A percentile compares a stretch with the other conserved stretches of the same genome.
Evolutionary conservation across 805 yeast species (phyloP).

Genomic region (Kockiozyma suomiensis): DNA sequence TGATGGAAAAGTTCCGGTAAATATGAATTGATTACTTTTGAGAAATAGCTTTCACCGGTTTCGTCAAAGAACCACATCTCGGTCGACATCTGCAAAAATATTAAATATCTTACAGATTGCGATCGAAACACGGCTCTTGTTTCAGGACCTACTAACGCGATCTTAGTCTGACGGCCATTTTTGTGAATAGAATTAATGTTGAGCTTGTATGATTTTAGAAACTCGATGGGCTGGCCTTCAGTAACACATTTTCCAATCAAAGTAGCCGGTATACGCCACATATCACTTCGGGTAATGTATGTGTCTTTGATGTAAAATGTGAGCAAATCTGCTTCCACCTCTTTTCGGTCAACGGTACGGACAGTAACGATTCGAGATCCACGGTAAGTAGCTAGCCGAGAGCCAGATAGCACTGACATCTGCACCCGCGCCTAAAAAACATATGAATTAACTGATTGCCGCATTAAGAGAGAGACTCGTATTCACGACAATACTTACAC

Average conservation of each 20-base stretch:
- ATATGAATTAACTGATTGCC: not conserved
- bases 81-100: constrained; percentile 82
- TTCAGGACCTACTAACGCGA: constrained; percentile 37
- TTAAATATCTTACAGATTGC: constrained; percentile 81
- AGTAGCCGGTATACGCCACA: constrained; percentile 78
- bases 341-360: constrained; percentile 17
- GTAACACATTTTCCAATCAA: constrained; percentile 67
- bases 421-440: constrained; percentile 10
- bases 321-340: constrained; percentile 63
- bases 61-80: constrained; percentile 99
- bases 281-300: constrained; percentile 82
- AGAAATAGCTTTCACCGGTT: constrained; percentile 91
- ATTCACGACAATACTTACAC: not conserved
- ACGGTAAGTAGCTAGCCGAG: constrained; percentile 24
- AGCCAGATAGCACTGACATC: constrained; percentile 31
- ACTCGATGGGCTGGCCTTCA: constrained; percentile 63
- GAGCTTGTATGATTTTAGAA: constrained; percentile 64
- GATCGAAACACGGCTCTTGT: constrained; percentile 87
- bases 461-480: too few species aligned
- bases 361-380: constrained; percentile 24
- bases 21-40: constrained; percentile 86
- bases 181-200: constrained; percentile 57
- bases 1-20: constrained; percentile 85
- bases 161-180: constrained; percentile 29
- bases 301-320: constrained; percentile 82